Conservation (phyloP, 1,284 basidiomycete species). For the Somion occarium region DNA sequence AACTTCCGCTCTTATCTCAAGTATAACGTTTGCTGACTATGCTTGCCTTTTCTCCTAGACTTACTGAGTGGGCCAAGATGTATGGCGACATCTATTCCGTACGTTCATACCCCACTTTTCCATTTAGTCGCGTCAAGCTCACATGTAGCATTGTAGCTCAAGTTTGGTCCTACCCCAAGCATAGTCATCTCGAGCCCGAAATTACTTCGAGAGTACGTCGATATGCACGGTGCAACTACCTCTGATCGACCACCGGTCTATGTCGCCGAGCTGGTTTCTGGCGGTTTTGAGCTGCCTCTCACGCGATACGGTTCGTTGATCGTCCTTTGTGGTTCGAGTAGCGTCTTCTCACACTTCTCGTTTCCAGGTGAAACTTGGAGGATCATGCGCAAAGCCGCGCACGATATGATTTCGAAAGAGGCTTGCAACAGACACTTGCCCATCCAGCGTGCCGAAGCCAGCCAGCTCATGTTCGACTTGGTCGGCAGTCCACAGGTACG, state of each 20-base stretch:
- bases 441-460: not conserved
- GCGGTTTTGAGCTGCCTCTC: not conserved
- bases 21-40: not conserved
- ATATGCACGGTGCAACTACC: not conserved
- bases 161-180: not conserved
- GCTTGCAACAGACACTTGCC: not conserved
- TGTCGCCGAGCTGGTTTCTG: not conserved
- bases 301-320: not conserved
- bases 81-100: constrained; percentile 23
- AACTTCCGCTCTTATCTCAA: not conserved
- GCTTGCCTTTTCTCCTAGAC: constrained; percentile 7
- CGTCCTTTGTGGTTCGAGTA: not conserved
- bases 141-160: not conserved
- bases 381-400: not conserved
- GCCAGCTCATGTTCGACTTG: not conserved
- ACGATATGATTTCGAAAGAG: not conserved
- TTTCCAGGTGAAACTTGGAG: not conserved
- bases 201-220: not conserved
- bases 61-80: constrained; percentile 16
- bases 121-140: not conserved
- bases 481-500: not conserved
- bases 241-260: not conserved
- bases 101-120: constrained; percentile 3
- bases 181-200: not conserved
- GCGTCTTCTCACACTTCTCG: not conserved